phyloP scores from a whole-genome alignment of 805 yeast species.

The Pichia rugopelliculosa region DNA sequence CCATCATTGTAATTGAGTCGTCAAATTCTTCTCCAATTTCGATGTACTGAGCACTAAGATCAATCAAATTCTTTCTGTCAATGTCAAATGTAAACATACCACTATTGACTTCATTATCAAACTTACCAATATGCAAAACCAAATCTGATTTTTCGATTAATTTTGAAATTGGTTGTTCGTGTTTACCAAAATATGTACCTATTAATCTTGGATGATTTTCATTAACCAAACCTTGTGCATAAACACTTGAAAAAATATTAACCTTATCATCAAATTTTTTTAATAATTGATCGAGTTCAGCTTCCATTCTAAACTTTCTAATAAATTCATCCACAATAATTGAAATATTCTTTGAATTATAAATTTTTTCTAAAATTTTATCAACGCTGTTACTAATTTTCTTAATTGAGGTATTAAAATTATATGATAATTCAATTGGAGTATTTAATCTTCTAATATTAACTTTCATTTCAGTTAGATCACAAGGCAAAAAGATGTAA shows the following conservation, averaged over 20 bases:
- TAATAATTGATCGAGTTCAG: conserved; percentile 26
- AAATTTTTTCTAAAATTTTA: conserved; percentile 31
- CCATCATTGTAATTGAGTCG: conserved; percentile 27
- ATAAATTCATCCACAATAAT: conserved; percentile 37
- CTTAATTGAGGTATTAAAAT: conserved; percentile 14
- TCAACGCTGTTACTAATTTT: conserved; percentile 20
- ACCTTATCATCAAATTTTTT: conserved; percentile 28
- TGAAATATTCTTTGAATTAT: conserved; percentile 32
- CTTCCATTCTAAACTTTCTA: conserved; percentile 31
- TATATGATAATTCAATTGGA: conserved; percentile 22
- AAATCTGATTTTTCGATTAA: conserved; percentile 51
- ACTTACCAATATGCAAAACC: conserved; percentile 63
- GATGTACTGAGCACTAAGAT: conserved; percentile 37
- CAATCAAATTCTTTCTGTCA: conserved; percentile 22
- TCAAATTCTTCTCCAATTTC: conserved; percentile 27
- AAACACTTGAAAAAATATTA: conserved; percentile 34
- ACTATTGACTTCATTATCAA: conserved; percentile 54
- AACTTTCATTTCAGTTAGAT: conserved; percentile 50
- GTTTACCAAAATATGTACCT: conserved; percentile 37
- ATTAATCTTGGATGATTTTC: conserved; percentile 35
- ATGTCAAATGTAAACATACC: conserved; percentile 47
- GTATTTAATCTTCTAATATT: conserved; percentile 30
- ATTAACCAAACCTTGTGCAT: conserved; percentile 34
- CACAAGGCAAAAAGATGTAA: conserved; percentile 70
- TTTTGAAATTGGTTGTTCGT: conserved; percentile 29